Evolutionary conservation across 1,284 basidiomycete species (phyloP).

Genomic region (Cerrena zonata): DNA sequence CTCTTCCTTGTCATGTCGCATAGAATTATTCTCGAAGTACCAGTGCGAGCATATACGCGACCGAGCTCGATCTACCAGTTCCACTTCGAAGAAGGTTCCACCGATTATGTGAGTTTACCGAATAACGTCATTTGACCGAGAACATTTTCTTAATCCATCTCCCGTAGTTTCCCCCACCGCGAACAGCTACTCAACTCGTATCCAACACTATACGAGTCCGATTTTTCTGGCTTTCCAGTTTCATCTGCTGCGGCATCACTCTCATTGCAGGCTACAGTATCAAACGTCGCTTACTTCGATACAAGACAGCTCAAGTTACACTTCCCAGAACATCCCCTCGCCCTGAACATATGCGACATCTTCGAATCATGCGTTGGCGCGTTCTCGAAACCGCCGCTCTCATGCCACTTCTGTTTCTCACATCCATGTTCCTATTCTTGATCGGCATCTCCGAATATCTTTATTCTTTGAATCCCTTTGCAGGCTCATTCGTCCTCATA

Average conservation of each 20-base stretch:
- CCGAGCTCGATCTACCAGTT: neutral
- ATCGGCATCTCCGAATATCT: slow-evolving; percentile 1
- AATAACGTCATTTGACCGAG: no score
- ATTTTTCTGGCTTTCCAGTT: neutral
- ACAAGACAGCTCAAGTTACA: neutral
- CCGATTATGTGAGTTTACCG: neutral
- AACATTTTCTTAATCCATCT: no score
- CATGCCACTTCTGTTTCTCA: neutral
- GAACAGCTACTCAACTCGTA: neutral
- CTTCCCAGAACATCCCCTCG: neutral
- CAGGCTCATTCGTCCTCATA: neutral
- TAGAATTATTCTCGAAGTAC: neutral
- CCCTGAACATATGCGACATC: neutral
- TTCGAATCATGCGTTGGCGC: slow-evolving; percentile 1
- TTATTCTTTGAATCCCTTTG: neutral
- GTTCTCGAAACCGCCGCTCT: neutral
- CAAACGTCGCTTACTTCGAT: neutral
- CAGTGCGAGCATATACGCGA: neutral
- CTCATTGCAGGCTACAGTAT: neutral
- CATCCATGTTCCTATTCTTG: neutral
- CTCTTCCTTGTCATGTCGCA: neutral
- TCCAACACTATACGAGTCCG: neutral
- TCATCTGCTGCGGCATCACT: neutral
- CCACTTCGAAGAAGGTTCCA: neutral
- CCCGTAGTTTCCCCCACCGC: neutral